These are phyloP conservation scores for Dendrobium officinale DNA, from an alignment of 106 monocot species.

Conservation along the genomic window DNA sequence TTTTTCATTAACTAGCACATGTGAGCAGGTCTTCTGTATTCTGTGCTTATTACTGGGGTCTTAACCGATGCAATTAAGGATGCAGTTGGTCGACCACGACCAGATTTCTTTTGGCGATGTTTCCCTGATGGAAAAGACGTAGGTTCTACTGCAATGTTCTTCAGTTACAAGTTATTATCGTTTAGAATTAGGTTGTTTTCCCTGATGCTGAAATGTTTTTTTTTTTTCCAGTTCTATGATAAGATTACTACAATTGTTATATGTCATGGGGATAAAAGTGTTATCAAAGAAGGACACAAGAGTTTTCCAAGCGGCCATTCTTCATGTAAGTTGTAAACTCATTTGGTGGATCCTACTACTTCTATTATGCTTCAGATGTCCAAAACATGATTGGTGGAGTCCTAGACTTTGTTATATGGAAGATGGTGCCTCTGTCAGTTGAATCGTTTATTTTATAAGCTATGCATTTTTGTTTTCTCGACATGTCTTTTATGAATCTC, in stretches of 20 bases:
- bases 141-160: not conserved
- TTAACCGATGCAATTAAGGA: constrained; percentile 93
- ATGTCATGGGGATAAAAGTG: constrained; percentile 62
- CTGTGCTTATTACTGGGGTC: constrained; percentile 87
- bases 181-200: not conserved
- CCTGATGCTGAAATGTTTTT: constrained; percentile 4
- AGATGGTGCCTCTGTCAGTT: too few species aligned
- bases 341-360: not conserved
- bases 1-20: constrained; percentile 3
- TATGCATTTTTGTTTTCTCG: too few species aligned
- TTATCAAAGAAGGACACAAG: constrained; percentile 81
- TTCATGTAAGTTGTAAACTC: constrained; percentile 43
- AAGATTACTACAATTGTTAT: constrained; percentile 45
- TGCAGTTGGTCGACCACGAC: constrained; percentile 86
- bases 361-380: not conserved
- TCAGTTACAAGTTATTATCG: not conserved
- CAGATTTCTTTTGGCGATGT: constrained; percentile 91
- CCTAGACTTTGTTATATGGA: too few species aligned
- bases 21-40: constrained; percentile 63
- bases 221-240: constrained; percentile 41
- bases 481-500: too few species aligned
- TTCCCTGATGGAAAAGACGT: constrained; percentile 77
- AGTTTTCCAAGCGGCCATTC: constrained; percentile 83
- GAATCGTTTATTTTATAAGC: too few species aligned
- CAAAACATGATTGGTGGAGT: not conserved